Conservation (phyloP, 2,329 filamentous ascomycete genomes). For the Aspergillus pseudoterreus region DNA sequence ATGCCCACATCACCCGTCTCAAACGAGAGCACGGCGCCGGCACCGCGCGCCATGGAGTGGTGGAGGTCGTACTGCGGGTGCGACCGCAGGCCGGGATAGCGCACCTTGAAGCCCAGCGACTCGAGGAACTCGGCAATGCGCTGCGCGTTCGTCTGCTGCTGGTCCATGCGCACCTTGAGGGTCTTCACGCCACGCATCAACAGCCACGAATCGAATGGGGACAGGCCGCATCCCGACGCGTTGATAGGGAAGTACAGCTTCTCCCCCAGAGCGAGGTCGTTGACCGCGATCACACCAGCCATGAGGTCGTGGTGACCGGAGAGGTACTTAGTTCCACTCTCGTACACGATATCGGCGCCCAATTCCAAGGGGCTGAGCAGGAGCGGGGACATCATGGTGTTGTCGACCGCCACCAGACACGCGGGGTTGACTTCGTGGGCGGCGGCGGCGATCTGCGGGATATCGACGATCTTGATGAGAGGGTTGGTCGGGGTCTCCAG, state of each 20-base stretch:
- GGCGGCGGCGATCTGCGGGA: conserved; percentile 70
- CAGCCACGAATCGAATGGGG: conserved; percentile 93
- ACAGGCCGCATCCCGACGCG: conserved; percentile 86
- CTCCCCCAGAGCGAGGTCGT: conserved; percentile 75
- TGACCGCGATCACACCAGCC: conserved; percentile 93
- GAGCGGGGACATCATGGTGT: conserved; percentile 97
- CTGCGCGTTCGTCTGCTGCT: conserved; percentile 91
- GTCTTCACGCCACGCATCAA: conserved; percentile 96
- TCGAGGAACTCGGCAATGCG: conserved; percentile 91
- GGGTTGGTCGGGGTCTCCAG: conserved; percentile 97
- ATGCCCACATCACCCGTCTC: conserved; percentile 84
- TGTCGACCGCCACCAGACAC: conserved; percentile 88
- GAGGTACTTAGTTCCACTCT: conserved; percentile 96
- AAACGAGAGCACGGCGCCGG: conserved; percentile 91
- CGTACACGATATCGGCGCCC: conserved; percentile 93
- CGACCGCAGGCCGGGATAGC: conserved; percentile 88
- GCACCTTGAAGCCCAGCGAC: conserved; percentile 83
- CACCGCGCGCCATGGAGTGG: conserved; percentile 89
- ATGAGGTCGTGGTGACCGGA: conserved; percentile 98
- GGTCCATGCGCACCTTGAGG: conserved; percentile 95
- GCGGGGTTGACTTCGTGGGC: conserved; percentile 74
- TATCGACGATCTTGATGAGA: conserved; percentile 95
- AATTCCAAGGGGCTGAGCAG: conserved; percentile 90
- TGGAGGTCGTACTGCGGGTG: conserved; percentile 97
- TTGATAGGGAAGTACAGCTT: conserved; percentile 97